Conservation (phyloP, 1,284 basidiomycete genomes). For the Waitea zeae region DNA sequence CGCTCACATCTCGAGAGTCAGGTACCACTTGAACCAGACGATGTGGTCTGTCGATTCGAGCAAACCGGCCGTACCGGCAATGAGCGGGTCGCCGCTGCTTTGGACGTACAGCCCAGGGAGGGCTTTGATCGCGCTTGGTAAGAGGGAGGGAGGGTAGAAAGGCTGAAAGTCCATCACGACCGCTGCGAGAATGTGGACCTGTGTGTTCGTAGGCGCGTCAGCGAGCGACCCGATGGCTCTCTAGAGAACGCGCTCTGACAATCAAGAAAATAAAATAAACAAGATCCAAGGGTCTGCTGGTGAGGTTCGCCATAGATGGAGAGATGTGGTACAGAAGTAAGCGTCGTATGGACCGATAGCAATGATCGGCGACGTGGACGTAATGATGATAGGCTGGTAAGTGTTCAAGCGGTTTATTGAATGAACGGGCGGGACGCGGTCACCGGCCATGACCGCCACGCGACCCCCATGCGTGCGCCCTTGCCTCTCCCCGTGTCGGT, state of each 20-base stretch:
- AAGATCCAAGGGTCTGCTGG: constrained; percentile 44
- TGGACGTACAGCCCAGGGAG: constrained; percentile 29
- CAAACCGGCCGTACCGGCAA: no score
- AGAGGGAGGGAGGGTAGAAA: constrained; percentile 33
- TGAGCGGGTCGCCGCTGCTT: constrained; percentile 43
- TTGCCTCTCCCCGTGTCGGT: no score
- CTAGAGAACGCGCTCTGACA: constrained; percentile 24
- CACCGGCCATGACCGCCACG: no score
- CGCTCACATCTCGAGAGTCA: constrained; percentile 31
- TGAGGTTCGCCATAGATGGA: no score
- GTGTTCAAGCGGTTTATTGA: no score
- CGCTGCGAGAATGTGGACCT: constrained; percentile 50
- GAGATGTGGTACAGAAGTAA: no score
- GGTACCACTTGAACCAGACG: constrained; percentile 53
- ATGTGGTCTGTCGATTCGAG: constrained; percentile 20
- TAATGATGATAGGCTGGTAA: no score
- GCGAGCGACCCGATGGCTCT: neutral
- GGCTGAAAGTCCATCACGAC: constrained; percentile 52
- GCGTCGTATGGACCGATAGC: no score
- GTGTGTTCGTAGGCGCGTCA: constrained; percentile 1
- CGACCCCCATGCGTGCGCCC: no score
- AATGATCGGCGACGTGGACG: no score
- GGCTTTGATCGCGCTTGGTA: constrained; percentile 26
- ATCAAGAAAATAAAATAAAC: constrained; percentile 48
- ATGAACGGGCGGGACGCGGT: no score